Conservation (phyloP, 129 eudicot genomes). For the Tagetes patula region DNA sequence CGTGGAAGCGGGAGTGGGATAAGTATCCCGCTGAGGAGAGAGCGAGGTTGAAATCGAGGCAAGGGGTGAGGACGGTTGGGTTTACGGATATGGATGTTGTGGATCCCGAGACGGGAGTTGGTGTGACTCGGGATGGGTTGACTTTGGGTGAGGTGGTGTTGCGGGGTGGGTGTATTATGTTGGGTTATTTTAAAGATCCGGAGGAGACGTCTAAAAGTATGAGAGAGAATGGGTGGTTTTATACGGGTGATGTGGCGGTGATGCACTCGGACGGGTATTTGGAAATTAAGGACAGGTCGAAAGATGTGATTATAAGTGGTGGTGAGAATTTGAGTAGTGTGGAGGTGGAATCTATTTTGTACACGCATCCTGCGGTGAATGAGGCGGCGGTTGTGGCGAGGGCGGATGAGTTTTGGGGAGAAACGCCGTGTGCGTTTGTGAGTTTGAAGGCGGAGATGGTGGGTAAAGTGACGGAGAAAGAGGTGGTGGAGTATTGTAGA, state of each 20-base stretch:
- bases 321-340: conserved; percentile 66
- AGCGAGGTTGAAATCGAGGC: conserved; percentile 45
- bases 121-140: conserved; percentile 42
- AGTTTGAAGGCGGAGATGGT: conserved; percentile 43
- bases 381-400: conserved; percentile 70
- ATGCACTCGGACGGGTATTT: conserved; percentile 62
- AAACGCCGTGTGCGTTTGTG: conserved; percentile 68
- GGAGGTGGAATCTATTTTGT: conserved; percentile 60
- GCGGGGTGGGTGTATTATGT: conserved; percentile 43
- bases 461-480: conserved; percentile 36
- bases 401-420: conserved; percentile 60
- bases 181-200: conserved; percentile 54
- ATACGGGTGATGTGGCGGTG: conserved; percentile 59
- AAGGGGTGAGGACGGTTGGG: conserved; percentile 49
- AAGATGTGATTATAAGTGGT: conserved; percentile 58
- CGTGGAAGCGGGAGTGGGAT: conserved; percentile 50
- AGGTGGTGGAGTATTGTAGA: conserved; percentile 44
- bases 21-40: conserved; percentile 40
- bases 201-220: conserved; percentile 38
- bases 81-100: conserved; percentile 43
- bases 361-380: conserved; percentile 40
- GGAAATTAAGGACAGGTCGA: conserved; percentile 56
- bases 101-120: conserved; percentile 34
- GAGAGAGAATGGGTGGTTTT: conserved; percentile 60
- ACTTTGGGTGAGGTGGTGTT: conserved; percentile 50